Conservation (phyloP, 2,329 filamentous ascomycete species). For the Dactylellina drechsleri region DNA sequence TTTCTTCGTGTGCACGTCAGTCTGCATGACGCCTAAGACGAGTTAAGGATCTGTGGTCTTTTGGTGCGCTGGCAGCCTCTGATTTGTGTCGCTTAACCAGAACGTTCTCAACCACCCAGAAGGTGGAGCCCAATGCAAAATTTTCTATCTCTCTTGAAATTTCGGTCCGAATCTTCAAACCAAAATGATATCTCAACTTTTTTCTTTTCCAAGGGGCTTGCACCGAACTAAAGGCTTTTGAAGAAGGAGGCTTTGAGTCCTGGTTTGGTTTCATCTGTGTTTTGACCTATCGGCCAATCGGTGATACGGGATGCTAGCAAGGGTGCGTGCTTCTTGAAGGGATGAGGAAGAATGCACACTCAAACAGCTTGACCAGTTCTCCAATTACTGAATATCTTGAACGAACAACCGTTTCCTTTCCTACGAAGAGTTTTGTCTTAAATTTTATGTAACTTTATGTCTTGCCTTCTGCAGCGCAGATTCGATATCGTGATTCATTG, state of each 20-base stretch:
- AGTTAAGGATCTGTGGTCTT: constrained; percentile 42
- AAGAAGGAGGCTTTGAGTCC: neutral
- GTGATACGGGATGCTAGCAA: too few species aligned
- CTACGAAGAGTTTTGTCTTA: too few species aligned
- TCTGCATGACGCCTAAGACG: constrained; percentile 34
- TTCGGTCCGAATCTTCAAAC: neutral
- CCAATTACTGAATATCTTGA: too few species aligned
- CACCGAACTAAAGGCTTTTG: neutral
- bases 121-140: constrained; percentile 2
- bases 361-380: too few species aligned
- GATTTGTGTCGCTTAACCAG: constrained; percentile 51
- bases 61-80: constrained; percentile 49
- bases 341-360: too few species aligned
- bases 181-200: neutral
- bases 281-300: too few species aligned
- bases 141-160: too few species aligned
- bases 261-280: too few species aligned
- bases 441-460: too few species aligned
- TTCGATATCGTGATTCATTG: neutral
- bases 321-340: too few species aligned
- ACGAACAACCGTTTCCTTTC: too few species aligned
- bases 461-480: neutral
- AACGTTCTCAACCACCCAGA: constrained; percentile 16
- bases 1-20: constrained; percentile 36
- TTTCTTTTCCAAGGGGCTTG: too few species aligned